Base-by-base conservation (phyloP, 768 basidiomycete genomes). In the Rhodotorula paludigena region DNA sequence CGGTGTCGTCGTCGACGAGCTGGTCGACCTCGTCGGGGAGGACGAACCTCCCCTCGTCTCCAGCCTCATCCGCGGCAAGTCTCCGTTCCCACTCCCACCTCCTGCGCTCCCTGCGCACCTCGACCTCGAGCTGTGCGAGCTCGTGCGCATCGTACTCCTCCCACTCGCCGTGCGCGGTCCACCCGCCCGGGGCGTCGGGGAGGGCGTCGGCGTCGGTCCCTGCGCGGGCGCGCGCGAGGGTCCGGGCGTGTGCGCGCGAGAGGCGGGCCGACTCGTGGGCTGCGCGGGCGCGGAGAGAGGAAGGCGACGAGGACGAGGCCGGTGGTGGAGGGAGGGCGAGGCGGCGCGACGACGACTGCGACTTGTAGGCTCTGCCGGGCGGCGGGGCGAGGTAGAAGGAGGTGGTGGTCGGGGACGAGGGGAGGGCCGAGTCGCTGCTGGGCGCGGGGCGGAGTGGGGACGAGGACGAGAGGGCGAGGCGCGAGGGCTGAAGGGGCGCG, bases 171-270 rank as follows among this genome's bases (percentile, higher is more conserved):
- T 36, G 35, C 7, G 47, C 32, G 42, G 35, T 59, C 57, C 57
- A 68, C 20, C 67, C 67, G 7, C 67, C 67, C 16, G 67, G 67
- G 39, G 51, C 65, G 55, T 66, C 65, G 1, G 65, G 59, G 0
- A 1, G 7, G 6, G 18, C 23, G 25, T 30, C 35, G 12, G 35
- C 42, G 5, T 33, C 2, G 25, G 53, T 6, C 5, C 25, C 9
- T 23, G 35, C 15, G 38, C 25, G 53, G 38, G 36, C 7, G 25
- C 16, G 30, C 21, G 12, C 25, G 42, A 35, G 42, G 23, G 28
- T 18, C 30, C 39, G 56, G 32, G 38, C n/a, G 25, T 4, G 23
- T 2, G 41, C 49, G 42, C 32, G 57, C 23, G 32, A 6, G 12
- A 28, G 44, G 23, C 25, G 42, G 23, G 54, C 36, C 38, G 39